Evolutionary conservation across 805 yeast species (phyloP), one percentile per base, ranked within the genome.

Genomic region (Kluyveromyces nonfermentans): DNA sequence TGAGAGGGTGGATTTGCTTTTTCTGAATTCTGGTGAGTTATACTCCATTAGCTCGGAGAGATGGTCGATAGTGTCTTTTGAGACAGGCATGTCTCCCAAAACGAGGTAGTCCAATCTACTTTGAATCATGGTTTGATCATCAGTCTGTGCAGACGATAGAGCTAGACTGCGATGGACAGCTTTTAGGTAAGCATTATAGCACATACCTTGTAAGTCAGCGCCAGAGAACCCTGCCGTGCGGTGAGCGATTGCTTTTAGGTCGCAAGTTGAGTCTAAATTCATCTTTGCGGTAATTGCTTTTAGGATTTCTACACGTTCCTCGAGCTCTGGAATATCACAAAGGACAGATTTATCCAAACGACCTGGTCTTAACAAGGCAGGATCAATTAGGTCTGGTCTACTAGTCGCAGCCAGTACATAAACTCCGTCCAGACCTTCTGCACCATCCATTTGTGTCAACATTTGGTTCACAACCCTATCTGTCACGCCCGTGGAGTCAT

Each of bases 391-490:
- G 57, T 93, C 98, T 0, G 98, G 98, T 54, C 98, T 73, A 54
- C 93, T 81, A 0, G 97, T 93, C 1, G 97, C 98, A 0, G 97
- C 97, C 20, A 93, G 70, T 0, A 93, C 96, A 59, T 93, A 90
- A 2, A 93, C 97, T 3, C 97, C 97, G 55, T 89, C 97, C 22
- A 89, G 69, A 0, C 97, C 97, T 62, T 93, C 97, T 1, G 97
- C 97, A 67, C 98, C 98, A 63, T 93, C 98, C 96, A 93, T 89
- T 60, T 93, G 97, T 0, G 98, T 93, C 55, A 93, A 74, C 78
- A 93, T 77, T 60, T 93, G 98, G 64, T 93, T 93, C 20, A 93
- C 98, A 34, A 93, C 96, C 54, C 98, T 74, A 61, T 93, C 98
- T 2, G 97, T 93, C 4, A 93, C 97, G 45, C 97, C 97, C 0